Evolutionary conservation across 257 asterid species (phyloP), one percentile per base, ranked within the genome.

Genomic region (Forsythia suspensa): DNA sequence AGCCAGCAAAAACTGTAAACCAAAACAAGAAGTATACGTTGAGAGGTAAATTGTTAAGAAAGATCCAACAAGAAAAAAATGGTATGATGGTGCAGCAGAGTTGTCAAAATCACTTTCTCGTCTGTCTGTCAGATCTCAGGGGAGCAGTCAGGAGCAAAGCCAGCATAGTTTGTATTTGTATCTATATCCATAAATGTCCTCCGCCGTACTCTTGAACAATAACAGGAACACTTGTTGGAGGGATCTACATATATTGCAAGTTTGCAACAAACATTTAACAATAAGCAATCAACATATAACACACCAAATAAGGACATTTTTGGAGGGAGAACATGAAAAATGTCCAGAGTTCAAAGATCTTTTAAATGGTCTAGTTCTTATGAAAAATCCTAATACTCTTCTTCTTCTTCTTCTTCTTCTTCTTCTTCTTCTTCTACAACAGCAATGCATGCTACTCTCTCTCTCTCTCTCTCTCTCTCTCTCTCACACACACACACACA

Each of bases 171-270:
- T 79, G 84, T 48, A 41, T 24, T 20, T 37, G 43, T 81, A 79
- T 41, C 89, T 90, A 90, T 44, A 84, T 81, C 97, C 97, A 91
- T 12, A 92, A 69, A 80, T 93, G 92, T 73, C 92, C 99, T 80
- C 87, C 70, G 71, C 87, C 70, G 71, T 95, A 92, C 77, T 95
- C 97, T 73, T 96, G 95, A 76, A 95, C 97, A 61, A 93, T 93
- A 57, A 95, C 98, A 71, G 99, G 97, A 68, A 92, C 97, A 76
- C 99, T 95, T 10, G 98, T 95, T 12, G 98, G 97, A 76, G 99
- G 99, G 65, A 95, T 91, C 99, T 95, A 85, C 38, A 77, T 68
- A 86, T 61, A 69, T 37, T 74, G 80, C n/a, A n/a, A n/a, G n/a
- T n/a, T n/a, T n/a, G n/a, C 10, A 57, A 74, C 40, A 42, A 73